A percentile compares a stretch with the other conserved stretches of the same genome.
These are phyloP conservation scores for Metarhizium sp. DNA, from an alignment of 2,329 filamentous ascomycete species.

Conservation along the genomic window DNA sequence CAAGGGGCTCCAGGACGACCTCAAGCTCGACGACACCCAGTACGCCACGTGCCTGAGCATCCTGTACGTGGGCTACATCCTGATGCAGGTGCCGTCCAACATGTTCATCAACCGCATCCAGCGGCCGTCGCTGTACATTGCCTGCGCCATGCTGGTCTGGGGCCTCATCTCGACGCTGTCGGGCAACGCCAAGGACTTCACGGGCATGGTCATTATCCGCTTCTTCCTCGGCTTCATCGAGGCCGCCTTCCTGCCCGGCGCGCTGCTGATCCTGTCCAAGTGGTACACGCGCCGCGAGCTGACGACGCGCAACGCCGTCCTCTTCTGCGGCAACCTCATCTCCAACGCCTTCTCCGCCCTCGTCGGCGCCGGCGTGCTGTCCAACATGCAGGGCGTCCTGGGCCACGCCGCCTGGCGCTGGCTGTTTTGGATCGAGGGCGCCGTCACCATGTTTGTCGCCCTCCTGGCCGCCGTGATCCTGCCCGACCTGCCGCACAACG, in stretches of 20 bases:
- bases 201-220: conserved; percentile 43
- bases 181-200: conserved; percentile 41
- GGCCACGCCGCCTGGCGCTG: conserved; percentile 51
- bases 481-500: conserved; percentile 46
- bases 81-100: conserved; percentile 54
- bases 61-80: conserved; percentile 56
- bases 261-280: conserved; percentile 52
- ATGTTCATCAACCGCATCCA: conserved; percentile 46
- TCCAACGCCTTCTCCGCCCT: conserved; percentile 52
- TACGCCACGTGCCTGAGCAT: conserved; percentile 57
- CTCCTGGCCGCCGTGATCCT: conserved; percentile 37
- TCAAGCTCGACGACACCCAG: conserved; percentile 44
- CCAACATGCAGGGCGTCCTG: conserved; percentile 44
- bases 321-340: conserved; percentile 51
- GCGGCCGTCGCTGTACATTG: conserved; percentile 42
- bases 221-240: conserved; percentile 55
- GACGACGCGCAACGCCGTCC: conserved; percentile 42
- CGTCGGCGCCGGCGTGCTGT: conserved; percentile 48
- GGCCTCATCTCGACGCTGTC: conserved; percentile 50
- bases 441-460: conserved; percentile 39
- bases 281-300: conserved; percentile 57
- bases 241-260: conserved; percentile 56
- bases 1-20: conserved; percentile 53
- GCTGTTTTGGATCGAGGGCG: conserved; percentile 52
- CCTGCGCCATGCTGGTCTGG: conserved; percentile 47